Evolutionary conservation across 345 rosid species (phyloP).

Genomic region (Syzygium aromaticum): DNA sequence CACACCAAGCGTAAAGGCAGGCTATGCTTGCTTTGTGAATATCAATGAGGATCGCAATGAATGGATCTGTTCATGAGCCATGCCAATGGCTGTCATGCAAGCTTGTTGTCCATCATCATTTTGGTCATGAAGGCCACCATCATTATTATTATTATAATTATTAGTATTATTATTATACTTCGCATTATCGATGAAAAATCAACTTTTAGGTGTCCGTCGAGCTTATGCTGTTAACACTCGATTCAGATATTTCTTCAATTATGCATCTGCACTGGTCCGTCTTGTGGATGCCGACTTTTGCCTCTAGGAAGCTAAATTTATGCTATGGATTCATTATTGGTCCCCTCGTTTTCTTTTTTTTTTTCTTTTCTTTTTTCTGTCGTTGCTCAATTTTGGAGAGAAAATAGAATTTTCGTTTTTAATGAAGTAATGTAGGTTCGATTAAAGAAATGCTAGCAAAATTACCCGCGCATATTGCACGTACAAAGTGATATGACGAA

Average conservation of each 20-base stretch:
- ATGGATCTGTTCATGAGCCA: not conserved
- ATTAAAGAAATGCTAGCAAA: not conserved
- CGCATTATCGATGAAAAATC: not conserved
- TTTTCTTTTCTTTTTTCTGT: not conserved
- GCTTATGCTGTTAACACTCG: not conserved
- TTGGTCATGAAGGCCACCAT: not conserved
- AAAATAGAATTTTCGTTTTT: not conserved
- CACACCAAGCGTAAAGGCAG: not conserved
- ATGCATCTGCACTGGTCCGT: not conserved
- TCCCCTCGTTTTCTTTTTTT: not conserved
- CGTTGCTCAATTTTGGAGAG: not conserved
- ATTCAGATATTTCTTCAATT: not conserved
- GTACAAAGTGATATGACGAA: not conserved
- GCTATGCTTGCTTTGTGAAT: not conserved
- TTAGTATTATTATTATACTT: not conserved
- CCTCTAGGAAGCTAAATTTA: not conserved
- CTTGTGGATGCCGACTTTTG: not conserved
- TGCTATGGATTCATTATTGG: not conserved
- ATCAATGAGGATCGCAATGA: not conserved
- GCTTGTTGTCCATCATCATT: not conserved
- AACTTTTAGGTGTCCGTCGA: not conserved
- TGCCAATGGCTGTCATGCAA: not conserved
- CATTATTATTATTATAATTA: not conserved
- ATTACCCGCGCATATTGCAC: not conserved
- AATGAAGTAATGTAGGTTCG: not conserved